Conservation (phyloP, 495 filamentous ascomycete genomes). For the Xylaria flabelliformis region DNA sequence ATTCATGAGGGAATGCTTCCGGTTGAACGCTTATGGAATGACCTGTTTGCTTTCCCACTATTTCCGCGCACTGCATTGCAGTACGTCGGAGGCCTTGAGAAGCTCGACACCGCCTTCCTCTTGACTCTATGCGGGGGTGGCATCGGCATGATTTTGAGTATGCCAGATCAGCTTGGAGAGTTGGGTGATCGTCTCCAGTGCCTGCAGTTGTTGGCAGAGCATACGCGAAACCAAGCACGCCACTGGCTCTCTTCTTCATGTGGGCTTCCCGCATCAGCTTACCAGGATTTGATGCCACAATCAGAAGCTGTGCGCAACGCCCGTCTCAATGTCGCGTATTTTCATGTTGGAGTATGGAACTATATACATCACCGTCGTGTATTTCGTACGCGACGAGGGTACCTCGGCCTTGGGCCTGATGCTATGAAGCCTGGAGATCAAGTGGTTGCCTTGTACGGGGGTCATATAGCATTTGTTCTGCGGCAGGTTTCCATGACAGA, state of each 20-base stretch:
- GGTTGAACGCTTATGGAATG: conserved; percentile 21
- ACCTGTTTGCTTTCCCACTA: conserved; percentile 23
- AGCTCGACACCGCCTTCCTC: conserved; percentile 9
- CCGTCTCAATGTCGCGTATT: neutral
- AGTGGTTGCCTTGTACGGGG: neutral
- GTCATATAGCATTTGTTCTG: conserved; percentile 8
- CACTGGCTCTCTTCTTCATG: conserved; percentile 12
- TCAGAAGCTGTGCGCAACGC: neutral
- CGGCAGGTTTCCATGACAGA: neutral
- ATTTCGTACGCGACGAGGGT: conserved; percentile 10
- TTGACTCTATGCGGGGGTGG: conserved; percentile 11
- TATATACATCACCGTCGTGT: conserved; percentile 8
- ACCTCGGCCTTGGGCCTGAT: conserved; percentile 12
- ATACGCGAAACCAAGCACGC: conserved; percentile 16
- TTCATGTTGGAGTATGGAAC: conserved; percentile 8
- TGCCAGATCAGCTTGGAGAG: conserved; percentile 14
- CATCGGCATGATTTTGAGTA: conserved; percentile 2
- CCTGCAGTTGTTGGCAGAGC: conserved; percentile 2
- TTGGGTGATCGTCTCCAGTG: conserved; percentile 4
- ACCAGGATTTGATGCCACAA: conserved; percentile 14
- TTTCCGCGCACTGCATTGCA: conserved; percentile 18
- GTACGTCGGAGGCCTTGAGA: conserved; percentile 3
- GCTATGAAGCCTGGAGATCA: neutral
- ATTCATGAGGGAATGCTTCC: conserved; percentile 11
- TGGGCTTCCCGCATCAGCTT: neutral